These are phyloP conservation scores for Polyporus arcularius DNA, from an alignment of 768 basidiomycete species.

Conservation along the genomic window DNA sequence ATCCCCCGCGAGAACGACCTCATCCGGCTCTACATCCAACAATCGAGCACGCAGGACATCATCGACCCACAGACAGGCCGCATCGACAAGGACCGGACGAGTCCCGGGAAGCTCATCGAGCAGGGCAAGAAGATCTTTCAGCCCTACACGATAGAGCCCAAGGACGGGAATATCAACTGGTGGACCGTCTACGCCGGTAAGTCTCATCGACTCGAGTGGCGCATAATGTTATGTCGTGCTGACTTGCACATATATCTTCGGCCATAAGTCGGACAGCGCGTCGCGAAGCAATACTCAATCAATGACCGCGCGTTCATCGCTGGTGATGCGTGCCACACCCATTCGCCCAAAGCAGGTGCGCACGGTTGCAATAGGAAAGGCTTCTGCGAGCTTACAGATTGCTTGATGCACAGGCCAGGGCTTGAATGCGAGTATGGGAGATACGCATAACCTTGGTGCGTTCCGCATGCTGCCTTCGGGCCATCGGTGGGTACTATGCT, in stretches of 20 bases:
- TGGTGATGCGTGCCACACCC: constrained; percentile 53
- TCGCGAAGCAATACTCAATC: constrained; percentile 48
- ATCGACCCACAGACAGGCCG: constrained; percentile 40
- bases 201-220: constrained; percentile 7
- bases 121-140: constrained; percentile 42
- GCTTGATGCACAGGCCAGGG: constrained; percentile 44
- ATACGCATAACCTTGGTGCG: constrained; percentile 51
- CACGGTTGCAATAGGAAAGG: no score
- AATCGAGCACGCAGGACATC: constrained; percentile 41
- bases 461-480: background rate
- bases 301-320: constrained; percentile 55
- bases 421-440: constrained; percentile 57
- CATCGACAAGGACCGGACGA: constrained; percentile 40
- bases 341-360: constrained; percentile 43
- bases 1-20: constrained; percentile 52
- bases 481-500: background rate
- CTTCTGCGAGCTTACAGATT: no score
- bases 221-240: background rate
- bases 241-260: background rate
- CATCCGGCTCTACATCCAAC: constrained; percentile 54
- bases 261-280: constrained; percentile 61
- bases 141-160: constrained; percentile 40
- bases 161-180: constrained; percentile 41
- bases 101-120: constrained; percentile 42
- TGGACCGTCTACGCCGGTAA: constrained; percentile 53